phyloP scores from a whole-genome alignment of 2,329 filamentous ascomycete species.

The Paraphaeosphaeria sporulosa region DNA sequence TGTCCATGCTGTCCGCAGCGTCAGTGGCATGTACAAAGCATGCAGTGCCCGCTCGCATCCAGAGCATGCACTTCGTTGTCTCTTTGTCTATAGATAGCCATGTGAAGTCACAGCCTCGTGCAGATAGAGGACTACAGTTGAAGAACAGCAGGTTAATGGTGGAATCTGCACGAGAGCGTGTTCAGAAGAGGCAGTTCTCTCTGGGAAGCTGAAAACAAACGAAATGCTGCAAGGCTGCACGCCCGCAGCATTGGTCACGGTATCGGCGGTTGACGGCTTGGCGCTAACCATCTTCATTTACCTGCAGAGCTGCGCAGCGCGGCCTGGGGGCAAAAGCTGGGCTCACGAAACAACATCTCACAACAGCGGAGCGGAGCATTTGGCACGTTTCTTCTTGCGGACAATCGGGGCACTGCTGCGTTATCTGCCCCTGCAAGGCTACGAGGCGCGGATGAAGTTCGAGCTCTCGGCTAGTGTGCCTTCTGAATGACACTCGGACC shows the following conservation, averaged over 20 bases:
- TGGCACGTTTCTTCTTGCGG: slow-evolving; percentile 19
- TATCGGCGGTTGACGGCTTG: slow-evolving; percentile 24
- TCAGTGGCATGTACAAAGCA: neutral
- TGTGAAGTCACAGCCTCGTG: slow-evolving; percentile 14
- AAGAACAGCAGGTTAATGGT: neutral
- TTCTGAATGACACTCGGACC: slow-evolving; percentile 44
- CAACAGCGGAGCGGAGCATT: slow-evolving; percentile 30
- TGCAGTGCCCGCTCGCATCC: neutral
- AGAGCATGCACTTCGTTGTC: neutral
- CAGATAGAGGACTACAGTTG: slow-evolving; percentile 3
- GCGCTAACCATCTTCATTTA: slow-evolving; percentile 26
- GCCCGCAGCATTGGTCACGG: slow-evolving; percentile 26
- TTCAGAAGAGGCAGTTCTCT: slow-evolving; percentile 16
- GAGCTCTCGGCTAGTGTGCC: slow-evolving; percentile 43
- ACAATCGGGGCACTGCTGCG: slow-evolving; percentile 19
- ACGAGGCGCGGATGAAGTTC: slow-evolving; percentile 29
- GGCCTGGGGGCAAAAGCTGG: slow-evolving; percentile 24
- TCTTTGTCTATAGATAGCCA: slow-evolving; percentile 19
- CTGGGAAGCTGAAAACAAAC: slow-evolving; percentile 12
- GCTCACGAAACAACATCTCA: slow-evolving; percentile 31
- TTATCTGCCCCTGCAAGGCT: slow-evolving; percentile 19
- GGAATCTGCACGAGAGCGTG: neutral
- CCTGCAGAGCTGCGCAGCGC: slow-evolving; percentile 22
- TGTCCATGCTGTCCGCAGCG: neutral
- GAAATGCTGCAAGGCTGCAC: neutral